Evolutionary conservation across 2,329 filamentous ascomycete genomes (phyloP), one percentile per base, ranked within the genome.

Genomic region (Diaporthe ampelina): DNA sequence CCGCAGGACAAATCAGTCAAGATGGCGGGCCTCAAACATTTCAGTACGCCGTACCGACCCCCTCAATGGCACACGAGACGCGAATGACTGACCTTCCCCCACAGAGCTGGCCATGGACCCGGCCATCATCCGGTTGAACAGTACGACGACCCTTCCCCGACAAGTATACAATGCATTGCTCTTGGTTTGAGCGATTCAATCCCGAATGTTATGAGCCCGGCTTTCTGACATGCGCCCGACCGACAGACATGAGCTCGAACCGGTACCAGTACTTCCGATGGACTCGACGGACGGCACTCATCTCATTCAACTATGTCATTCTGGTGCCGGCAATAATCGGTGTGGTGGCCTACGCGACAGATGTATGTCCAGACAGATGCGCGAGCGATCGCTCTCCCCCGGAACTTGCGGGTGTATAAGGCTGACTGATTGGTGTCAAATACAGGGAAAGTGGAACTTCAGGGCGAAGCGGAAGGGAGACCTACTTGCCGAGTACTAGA

Each of bases 261-360:
- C 93, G 97, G 78, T 93, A 95, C 90, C 95, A 95, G 86, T 98
- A 94, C 90, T 99, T 98, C 90, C 91, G 95, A 84, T 98, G 95
- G 94, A 98, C 94, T 48, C 90, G 91, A 70, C 90, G 94, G 81
- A 97, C 95, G 59, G 95, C 94, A 40, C 91, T 91, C 86, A 84
- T 98, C 80, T 92, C 93, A 6, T 91, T 98, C 82, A 87, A 93
- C 77, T 98, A 96, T 84, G 89, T 93, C 74, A 86, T 92, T 45
- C 86, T 92, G 71, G 90, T 98, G 57, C 97, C 97, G 10, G 84
- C 86, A 54, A 87, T 94, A 73, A 79, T 97, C 78, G 92, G 92
- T 61, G 92, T 92, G 81, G 81, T 94, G 73, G 94, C 91, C 74
- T 97, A 94, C 83, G 91, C 90, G 81, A 95, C 93, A 76, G 96